A percentile compares a stretch with the other conserved stretches of the same genome.
Evolutionary conservation across 2,329 filamentous ascomycete genomes (phyloP).

Genomic region (Pseudogymnoascus sp.): DNA sequence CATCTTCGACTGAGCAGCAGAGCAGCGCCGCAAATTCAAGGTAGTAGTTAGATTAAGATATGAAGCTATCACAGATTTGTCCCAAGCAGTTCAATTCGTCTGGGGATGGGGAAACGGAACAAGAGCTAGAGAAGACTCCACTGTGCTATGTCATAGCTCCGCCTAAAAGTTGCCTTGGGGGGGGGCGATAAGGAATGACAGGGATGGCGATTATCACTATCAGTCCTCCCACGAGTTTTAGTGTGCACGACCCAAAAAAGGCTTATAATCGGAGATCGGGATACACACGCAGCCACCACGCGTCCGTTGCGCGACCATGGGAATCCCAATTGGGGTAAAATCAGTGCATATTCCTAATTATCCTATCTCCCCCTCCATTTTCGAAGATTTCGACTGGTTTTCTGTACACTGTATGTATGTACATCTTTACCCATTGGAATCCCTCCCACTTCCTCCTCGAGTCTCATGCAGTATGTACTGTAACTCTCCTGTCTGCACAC

Average conservation of each 20-base stretch:
- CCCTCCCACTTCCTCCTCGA: neutral
- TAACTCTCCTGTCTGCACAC: neutral
- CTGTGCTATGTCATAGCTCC: conserved; percentile 3
- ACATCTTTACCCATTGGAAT: neutral
- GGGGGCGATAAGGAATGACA: conserved; percentile 1
- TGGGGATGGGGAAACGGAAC: neutral
- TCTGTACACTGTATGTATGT: neutral
- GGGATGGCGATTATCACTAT: neutral
- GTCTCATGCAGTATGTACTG: neutral
- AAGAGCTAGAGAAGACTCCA: conserved; percentile 2
- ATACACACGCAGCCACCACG: neutral
- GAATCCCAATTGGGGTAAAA: neutral
- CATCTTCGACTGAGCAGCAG: conserved; percentile 28
- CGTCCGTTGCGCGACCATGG: neutral
- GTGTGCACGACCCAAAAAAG: neutral
- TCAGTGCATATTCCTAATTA: neutral
- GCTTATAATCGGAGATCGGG: neutral
- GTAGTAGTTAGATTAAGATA: neutral
- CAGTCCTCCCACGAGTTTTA: neutral
- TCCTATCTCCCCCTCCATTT: neutral
- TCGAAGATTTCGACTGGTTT: neutral
- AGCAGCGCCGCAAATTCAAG: neutral
- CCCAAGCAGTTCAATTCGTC: conserved; percentile 1
- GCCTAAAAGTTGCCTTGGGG: neutral
- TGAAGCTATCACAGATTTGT: conserved; percentile 4